Conservation (phyloP, 108 stramenopile genomes). For the Nitzschia sp. region DNA sequence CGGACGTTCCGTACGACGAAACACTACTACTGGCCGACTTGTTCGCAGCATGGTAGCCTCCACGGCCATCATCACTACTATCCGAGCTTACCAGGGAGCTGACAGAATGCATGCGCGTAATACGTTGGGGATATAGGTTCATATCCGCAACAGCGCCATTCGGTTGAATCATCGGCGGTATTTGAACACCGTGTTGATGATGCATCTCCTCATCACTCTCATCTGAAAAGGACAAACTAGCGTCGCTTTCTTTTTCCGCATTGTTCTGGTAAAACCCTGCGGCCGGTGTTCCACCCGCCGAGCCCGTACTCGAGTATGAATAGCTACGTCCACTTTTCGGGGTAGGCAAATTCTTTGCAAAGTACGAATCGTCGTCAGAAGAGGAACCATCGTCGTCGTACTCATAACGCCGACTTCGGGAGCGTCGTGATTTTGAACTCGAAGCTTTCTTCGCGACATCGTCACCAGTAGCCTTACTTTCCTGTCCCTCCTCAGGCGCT, state of each 20-base stretch:
- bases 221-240: slow-evolving; percentile 58
- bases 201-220: slow-evolving; percentile 46
- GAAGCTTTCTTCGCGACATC: neutral
- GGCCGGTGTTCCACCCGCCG: slow-evolving; percentile 12
- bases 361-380: slow-evolving; percentile 57
- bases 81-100: slow-evolving; percentile 48
- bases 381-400: slow-evolving; percentile 31
- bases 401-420: neutral
- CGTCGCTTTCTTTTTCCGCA: slow-evolving; percentile 34
- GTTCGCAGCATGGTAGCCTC: neutral
- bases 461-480: neutral
- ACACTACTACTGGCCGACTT: slow-evolving; percentile 6
- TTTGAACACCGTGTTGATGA: slow-evolving; percentile 8
- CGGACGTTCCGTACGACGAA: slow-evolving; percentile 11
- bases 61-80: slow-evolving; percentile 24
- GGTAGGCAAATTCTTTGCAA: slow-evolving; percentile 48
- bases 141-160: slow-evolving; percentile 27
- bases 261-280: slow-evolving; percentile 8
- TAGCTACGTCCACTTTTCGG: slow-evolving; percentile 49
- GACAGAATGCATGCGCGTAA: slow-evolving; percentile 56
- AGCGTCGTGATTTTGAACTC: neutral
- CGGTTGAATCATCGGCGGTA: slow-evolving; percentile 22
- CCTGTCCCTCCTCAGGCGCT: neutral
- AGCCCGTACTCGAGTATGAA: slow-evolving; percentile 33
- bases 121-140: slow-evolving; percentile 32